Percentiles rank a stretch among this genome's conserved stretches.
phyloP scores from a whole-genome alignment of 805 yeast species.

The Saccharomycopsis microspora region DNA sequence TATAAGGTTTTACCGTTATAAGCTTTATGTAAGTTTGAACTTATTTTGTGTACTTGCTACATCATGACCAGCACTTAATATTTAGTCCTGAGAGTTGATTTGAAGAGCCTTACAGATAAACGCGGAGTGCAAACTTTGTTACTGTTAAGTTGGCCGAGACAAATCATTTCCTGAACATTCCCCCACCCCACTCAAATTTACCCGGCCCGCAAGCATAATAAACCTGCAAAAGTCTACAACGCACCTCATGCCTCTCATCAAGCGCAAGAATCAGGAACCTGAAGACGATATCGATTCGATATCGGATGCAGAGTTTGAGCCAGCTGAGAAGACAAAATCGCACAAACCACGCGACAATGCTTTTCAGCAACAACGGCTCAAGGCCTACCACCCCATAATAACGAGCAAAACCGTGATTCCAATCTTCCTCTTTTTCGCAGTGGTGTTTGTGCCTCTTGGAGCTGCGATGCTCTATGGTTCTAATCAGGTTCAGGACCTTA shows the following conservation, averaged over 20 bases:
- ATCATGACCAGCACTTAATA: no score
- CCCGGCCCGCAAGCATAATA: no score
- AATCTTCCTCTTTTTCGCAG: constrained; percentile 56
- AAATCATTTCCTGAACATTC: no score
- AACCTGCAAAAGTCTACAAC: no score
- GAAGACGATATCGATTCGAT: constrained; percentile 7
- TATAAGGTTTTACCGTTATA: no score
- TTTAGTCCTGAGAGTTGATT: no score
- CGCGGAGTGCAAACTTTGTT: no score
- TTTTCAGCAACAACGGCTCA: constrained; percentile 59
- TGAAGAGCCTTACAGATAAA: no score
- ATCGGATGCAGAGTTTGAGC: constrained; percentile 10
- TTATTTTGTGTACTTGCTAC: no score
- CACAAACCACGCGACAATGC: constrained; percentile 35
- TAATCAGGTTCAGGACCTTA: constrained; percentile 63
- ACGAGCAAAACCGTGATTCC: constrained; percentile 91
- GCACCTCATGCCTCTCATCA: constrained; percentile 3
- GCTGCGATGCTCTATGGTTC: constrained; percentile 73
- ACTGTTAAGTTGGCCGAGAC: no score
- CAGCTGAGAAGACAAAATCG: constrained; percentile 5
- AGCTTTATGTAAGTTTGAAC: no score
- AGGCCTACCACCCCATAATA: constrained; percentile 72
- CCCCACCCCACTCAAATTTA: no score
- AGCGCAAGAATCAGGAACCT: constrained; percentile 3
- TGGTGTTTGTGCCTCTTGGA: constrained; percentile 85